Evolutionary conservation across 1,284 basidiomycete species (phyloP).

Genomic region (Amylostereum areolatum): DNA sequence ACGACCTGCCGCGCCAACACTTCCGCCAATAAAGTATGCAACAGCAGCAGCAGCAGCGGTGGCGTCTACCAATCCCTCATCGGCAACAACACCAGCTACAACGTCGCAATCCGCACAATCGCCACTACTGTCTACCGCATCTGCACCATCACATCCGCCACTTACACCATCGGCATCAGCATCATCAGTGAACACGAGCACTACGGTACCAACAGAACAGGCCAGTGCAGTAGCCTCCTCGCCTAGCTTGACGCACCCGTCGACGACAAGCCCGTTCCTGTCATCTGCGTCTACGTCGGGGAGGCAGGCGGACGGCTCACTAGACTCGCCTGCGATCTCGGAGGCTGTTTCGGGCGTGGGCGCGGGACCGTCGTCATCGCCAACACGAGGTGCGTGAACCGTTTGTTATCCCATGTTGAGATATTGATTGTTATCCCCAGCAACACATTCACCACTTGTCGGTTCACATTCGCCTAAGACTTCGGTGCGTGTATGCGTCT

Average conservation of each 20-base stretch:
- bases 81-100: slow-evolving; percentile 14
- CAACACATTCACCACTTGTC: slow-evolving; percentile 7
- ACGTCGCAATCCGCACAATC: slow-evolving; percentile 11
- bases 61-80: slow-evolving; percentile 27
- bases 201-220: slow-evolving; percentile 35
- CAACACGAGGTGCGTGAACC: slow-evolving; percentile 26
- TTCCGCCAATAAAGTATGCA: slow-evolving; percentile 87
- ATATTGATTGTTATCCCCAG: slow-evolving; percentile 3
- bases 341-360: slow-evolving; percentile 57
- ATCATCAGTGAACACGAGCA: slow-evolving; percentile 17
- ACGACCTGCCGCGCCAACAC: slow-evolving; percentile 33
- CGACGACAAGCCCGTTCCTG: slow-evolving; percentile 71
- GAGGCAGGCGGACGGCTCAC: slow-evolving; percentile 63
- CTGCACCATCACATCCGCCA: slow-evolving; percentile 15
- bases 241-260: slow-evolving; percentile 75
- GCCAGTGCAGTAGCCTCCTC: slow-evolving; percentile 53
- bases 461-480: slow-evolving; percentile 11
- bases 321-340: slow-evolving; percentile 67
- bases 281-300: slow-evolving; percentile 68
- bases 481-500: slow-evolving; percentile 7
- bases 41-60: slow-evolving; percentile 88
- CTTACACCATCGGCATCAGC: slow-evolving; percentile 24
- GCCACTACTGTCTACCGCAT: not conserved
- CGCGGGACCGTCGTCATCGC: slow-evolving; percentile 30
- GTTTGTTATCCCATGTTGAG: slow-evolving; percentile 26